Evolutionary conservation across 441 rosid species (phyloP).

Genomic region (Pelargonium citronellum): DNA sequence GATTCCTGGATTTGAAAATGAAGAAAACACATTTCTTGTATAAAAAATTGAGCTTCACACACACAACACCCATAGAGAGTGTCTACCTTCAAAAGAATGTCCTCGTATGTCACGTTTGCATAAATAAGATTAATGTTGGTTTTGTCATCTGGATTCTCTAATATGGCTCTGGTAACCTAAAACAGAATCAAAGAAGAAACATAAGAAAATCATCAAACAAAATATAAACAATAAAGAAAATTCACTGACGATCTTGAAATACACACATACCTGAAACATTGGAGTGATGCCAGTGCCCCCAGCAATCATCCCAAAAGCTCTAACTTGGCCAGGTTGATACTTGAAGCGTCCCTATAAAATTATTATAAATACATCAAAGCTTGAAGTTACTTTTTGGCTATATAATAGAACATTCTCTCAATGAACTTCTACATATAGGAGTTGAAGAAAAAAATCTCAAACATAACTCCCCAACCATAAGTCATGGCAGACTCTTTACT

Average conservation of each 20-base stretch:
- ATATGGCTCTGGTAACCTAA: slow-evolving; percentile 34
- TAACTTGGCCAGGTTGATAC: slow-evolving; percentile 35
- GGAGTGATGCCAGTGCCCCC: slow-evolving; percentile 41
- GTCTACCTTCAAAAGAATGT: slow-evolving; percentile 36
- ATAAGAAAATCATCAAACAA: slow-evolving; percentile 3
- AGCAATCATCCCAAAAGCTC: slow-evolving; percentile 37
- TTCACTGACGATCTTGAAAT: neutral
- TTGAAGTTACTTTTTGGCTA: neutral
- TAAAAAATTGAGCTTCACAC: neutral
- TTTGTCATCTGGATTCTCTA: slow-evolving; percentile 30
- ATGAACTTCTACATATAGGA: neutral
- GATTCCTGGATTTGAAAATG: neutral
- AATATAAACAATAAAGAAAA: neutral
- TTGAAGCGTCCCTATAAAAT: slow-evolving; percentile 32
- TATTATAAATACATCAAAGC: neutral
- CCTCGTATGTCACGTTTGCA: slow-evolving; percentile 32
- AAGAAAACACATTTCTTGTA: too few relatives aligned
- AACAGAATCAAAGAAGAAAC: neutral
- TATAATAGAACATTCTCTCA: neutral
- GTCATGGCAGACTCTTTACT: neutral
- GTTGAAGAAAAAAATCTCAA: neutral
- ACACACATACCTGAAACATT: slow-evolving; percentile 31
- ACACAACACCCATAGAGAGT: neutral
- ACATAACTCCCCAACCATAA: neutral
- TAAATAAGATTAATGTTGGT: slow-evolving; percentile 30